Evolutionary conservation across 306 rosid genomes (phyloP).

Genomic region (Crotalaria pallida): DNA sequence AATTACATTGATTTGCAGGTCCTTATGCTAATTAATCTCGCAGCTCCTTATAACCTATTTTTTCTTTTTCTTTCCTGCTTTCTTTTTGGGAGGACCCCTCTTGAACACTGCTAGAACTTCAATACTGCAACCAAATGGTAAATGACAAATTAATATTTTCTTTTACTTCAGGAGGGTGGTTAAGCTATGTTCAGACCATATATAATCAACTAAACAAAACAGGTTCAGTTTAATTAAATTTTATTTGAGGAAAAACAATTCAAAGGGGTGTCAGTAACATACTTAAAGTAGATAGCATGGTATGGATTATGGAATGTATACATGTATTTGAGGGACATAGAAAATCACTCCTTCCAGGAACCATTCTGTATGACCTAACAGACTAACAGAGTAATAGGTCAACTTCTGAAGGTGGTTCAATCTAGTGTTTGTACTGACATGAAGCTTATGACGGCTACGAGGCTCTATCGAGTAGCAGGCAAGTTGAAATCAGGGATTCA

Average conservation of each 20-base stretch:
- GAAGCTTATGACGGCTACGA: neutral
- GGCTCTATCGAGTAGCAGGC: neutral
- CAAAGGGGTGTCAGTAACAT: neutral
- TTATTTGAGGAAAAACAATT: neutral
- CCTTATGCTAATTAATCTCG: constrained; percentile 3
- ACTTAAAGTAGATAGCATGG: neutral
- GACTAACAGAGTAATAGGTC: neutral
- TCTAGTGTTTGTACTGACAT: neutral
- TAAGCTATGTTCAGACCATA: neutral
- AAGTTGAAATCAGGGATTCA: neutral
- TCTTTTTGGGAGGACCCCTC: constrained; percentile 63
- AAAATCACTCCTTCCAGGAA: neutral
- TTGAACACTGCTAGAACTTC: constrained; percentile 84
- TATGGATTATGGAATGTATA: neutral
- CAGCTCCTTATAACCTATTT: constrained; percentile 34
- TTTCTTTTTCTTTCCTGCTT: constrained; percentile 67
- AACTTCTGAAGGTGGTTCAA: neutral
- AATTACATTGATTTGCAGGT: neutral
- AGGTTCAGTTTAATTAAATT: neutral
- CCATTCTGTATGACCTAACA: constrained; percentile 4
- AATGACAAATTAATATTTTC: constrained; percentile 5
- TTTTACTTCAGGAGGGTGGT: neutral
- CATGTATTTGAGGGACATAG: neutral
- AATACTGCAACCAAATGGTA: constrained; percentile 48
- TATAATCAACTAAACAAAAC: neutral